phyloP scores from a whole-genome alignment of 2,329 filamentous ascomycete genomes.

The Penicillium glabrum region DNA sequence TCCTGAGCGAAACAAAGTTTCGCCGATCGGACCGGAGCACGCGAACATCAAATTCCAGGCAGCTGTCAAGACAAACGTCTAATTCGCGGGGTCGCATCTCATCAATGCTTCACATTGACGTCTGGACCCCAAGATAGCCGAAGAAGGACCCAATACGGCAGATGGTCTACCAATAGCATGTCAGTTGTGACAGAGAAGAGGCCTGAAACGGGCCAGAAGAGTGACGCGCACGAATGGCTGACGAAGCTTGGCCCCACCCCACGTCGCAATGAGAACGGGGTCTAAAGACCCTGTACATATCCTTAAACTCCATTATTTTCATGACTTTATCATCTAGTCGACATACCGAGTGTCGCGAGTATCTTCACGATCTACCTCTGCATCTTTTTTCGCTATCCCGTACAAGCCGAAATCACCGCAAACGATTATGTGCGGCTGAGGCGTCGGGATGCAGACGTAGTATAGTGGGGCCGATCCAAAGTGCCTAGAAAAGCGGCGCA shows the following conservation, averaged over 20 bases:
- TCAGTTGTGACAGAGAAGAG: neutral
- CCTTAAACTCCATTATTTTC: neutral
- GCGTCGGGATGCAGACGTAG: conserved; percentile 4
- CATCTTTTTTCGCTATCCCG: neutral
- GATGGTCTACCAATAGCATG: neutral
- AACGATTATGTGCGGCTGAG: conserved; percentile 3
- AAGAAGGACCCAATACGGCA: neutral
- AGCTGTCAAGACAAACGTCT: neutral
- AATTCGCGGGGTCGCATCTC: neutral
- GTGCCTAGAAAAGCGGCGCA: neutral
- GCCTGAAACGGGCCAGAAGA: conserved; percentile 1
- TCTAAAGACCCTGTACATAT: neutral
- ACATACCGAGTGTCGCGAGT: neutral
- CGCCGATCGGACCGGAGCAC: neutral
- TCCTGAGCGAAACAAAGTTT: neutral
- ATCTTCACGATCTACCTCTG: neutral
- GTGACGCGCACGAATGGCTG: conserved; percentile 7
- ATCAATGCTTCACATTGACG: neutral
- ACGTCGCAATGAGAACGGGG: neutral
- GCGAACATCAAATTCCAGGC: neutral
- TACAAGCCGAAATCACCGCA: neutral
- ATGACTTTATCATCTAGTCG: neutral
- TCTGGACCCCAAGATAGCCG: neutral
- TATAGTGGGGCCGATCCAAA: conserved; percentile 4
- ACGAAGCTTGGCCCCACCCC: conserved; percentile 12